Conservation (phyloP, 2,329 filamentous ascomycete genomes). For the Sporothrix humicola region DNA sequence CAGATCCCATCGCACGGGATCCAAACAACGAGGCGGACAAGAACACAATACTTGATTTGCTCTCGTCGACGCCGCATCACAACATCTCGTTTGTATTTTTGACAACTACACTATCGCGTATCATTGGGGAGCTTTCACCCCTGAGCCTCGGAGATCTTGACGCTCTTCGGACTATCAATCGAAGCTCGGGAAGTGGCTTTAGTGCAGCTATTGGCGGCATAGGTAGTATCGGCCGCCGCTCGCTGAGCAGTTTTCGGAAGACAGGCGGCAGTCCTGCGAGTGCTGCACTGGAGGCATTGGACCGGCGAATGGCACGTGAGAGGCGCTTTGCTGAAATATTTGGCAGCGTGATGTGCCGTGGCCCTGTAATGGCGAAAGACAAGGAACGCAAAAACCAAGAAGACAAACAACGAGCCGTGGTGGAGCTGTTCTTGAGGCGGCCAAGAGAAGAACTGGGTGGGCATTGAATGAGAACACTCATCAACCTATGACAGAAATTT, state of each 20-base stretch:
- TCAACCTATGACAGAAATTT: not conserved
- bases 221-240: slow-evolving; percentile 43
- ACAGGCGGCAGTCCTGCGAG: slow-evolving; percentile 19
- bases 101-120: slow-evolving; percentile 71
- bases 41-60: slow-evolving; percentile 69
- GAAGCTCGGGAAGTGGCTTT: slow-evolving; percentile 21
- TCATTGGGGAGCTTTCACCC: slow-evolving; percentile 56
- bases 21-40: slow-evolving; percentile 52
- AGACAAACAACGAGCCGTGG: slow-evolving; percentile 67
- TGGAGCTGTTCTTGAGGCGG: slow-evolving; percentile 70
- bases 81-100: slow-evolving; percentile 91
- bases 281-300: slow-evolving; percentile 47
- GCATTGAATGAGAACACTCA: not conserved
- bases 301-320: slow-evolving; percentile 65
- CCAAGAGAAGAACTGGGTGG: slow-evolving; percentile 36
- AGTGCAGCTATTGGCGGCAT: slow-evolving; percentile 36
- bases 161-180: slow-evolving; percentile 40
- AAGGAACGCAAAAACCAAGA: slow-evolving; percentile 65
- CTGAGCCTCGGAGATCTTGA: slow-evolving; percentile 49
- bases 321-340: slow-evolving; percentile 69
- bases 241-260: slow-evolving; percentile 48
- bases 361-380: slow-evolving; percentile 45
- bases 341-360: slow-evolving; percentile 65
- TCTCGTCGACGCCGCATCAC: slow-evolving; percentile 74
- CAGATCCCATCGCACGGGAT: slow-evolving; percentile 29